Conservation (phyloP, 805 yeast species). For the Yarrowia keelungensis region DNA sequence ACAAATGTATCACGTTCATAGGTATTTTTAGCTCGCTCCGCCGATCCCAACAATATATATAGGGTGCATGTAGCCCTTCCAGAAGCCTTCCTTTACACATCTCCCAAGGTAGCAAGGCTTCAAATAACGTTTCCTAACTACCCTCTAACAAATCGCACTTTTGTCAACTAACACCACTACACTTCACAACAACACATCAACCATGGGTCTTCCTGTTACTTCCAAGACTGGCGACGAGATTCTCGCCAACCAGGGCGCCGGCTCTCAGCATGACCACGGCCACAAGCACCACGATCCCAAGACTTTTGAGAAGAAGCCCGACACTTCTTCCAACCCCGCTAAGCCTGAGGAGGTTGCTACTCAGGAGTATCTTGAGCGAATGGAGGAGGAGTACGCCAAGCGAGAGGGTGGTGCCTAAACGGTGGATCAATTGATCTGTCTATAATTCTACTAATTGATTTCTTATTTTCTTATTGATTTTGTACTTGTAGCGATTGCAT, state of each 20-base stretch:
- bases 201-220: slow-evolving; percentile 30
- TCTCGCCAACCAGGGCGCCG: slow-evolving; percentile 24
- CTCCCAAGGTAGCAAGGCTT: slow-evolving; percentile 2
- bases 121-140: slow-evolving; percentile 8
- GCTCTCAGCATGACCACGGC: slow-evolving; percentile 1
- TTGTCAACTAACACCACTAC: slow-evolving; percentile 1
- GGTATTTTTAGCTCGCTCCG: slow-evolving; percentile 20
- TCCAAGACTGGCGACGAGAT: slow-evolving; percentile 15
- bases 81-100: neutral
- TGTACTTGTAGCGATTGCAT: neutral
- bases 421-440: neutral
- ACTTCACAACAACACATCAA: neutral
- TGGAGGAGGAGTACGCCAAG: slow-evolving; percentile 58
- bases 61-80: neutral
- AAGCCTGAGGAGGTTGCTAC: slow-evolving; percentile 41
- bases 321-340: slow-evolving; percentile 16
- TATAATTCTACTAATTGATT: neutral
- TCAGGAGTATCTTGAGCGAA: slow-evolving; percentile 45
- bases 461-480: neutral
- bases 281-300: slow-evolving; percentile 28
- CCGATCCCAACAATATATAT: slow-evolving; percentile 22
- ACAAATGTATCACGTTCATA: neutral
- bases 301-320: slow-evolving; percentile 18
- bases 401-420: slow-evolving; percentile 48
- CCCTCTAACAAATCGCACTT: neutral